Evolutionary conservation across 108 stramenopile genomes (phyloP).

Genomic region (Nitzschia palea): DNA sequence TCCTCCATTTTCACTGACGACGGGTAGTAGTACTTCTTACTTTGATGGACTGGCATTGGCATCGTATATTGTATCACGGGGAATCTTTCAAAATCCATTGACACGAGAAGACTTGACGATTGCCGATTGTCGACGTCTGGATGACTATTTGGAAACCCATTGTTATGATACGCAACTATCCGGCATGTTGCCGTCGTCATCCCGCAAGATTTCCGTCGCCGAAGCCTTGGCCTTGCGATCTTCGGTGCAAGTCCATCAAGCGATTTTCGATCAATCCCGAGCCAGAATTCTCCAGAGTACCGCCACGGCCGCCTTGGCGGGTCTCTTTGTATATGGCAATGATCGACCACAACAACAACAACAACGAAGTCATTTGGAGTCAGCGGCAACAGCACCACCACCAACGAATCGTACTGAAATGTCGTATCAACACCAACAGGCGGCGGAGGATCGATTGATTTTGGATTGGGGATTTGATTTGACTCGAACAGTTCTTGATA

Average conservation of each 20-base stretch:
- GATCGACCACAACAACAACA: slow-evolving; percentile 5
- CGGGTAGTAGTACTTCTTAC: slow-evolving; percentile 24
- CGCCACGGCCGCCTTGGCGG: slow-evolving; percentile 52
- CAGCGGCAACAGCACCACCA: not conserved
- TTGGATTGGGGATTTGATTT: slow-evolving; percentile 50
- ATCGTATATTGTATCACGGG: slow-evolving; percentile 65
- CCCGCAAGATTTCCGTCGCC: slow-evolving; percentile 36
- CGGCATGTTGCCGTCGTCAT: not conserved
- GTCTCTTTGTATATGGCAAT: slow-evolving; percentile 60
- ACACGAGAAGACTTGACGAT: slow-evolving; percentile 49
- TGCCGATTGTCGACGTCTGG: slow-evolving; percentile 58
- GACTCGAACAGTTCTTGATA: slow-evolving; percentile 25
- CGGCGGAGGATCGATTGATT: not conserved
- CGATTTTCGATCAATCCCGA: slow-evolving; percentile 5
- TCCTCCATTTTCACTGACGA: slow-evolving; percentile 54
- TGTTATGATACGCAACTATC: slow-evolving; percentile 11
- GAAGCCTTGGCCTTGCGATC: slow-evolving; percentile 47
- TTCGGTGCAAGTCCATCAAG: slow-evolving; percentile 41
- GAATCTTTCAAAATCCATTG: slow-evolving; percentile 67
- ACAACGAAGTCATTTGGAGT: not conserved
- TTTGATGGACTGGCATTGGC: slow-evolving; percentile 75
- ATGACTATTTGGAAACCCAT: slow-evolving; percentile 54
- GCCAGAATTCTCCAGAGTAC: slow-evolving; percentile 33
- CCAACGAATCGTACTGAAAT: no score
- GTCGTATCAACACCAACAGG: not conserved